Percentiles rank a stretch among this genome's conserved stretches.
Conservation (phyloP, 169 alveolate species). For the Plasmodium knowlesi region DNA sequence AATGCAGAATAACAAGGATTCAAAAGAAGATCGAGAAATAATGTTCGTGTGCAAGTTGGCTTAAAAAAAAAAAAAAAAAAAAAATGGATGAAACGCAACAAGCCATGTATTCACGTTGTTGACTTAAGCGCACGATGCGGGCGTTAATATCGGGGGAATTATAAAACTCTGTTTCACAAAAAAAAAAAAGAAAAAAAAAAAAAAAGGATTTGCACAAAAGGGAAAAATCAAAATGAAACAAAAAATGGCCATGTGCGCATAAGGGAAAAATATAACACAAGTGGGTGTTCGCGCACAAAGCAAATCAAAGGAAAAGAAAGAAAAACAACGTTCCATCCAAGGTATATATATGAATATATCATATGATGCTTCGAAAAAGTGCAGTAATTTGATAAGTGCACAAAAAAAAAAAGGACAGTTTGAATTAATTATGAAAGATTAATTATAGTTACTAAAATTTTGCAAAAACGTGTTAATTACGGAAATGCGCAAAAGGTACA, state of each 20-base stretch:
- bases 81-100: not conserved
- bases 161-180: not conserved
- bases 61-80: not conserved
- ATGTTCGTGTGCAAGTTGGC: not conserved
- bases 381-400: not conserved
- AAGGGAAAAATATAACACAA: not conserved
- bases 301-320: not conserved
- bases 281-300: not conserved
- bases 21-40: not conserved
- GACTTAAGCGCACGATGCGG: not conserved
- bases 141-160: not conserved
- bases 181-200: not conserved
- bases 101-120: not conserved
- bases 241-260: not conserved
- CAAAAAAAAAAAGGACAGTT: not conserved
- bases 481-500: not conserved
- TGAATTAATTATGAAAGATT: not conserved
- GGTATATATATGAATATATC: not conserved
- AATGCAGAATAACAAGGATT: not conserved
- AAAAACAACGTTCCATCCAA: not conserved
- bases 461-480: not conserved
- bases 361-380: not conserved
- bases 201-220: not conserved
- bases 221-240: not conserved
- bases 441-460: too few species aligned